Evolutionary conservation across 78 protist species (phyloP).

Genomic region (Diacronema lutheri): DNA sequence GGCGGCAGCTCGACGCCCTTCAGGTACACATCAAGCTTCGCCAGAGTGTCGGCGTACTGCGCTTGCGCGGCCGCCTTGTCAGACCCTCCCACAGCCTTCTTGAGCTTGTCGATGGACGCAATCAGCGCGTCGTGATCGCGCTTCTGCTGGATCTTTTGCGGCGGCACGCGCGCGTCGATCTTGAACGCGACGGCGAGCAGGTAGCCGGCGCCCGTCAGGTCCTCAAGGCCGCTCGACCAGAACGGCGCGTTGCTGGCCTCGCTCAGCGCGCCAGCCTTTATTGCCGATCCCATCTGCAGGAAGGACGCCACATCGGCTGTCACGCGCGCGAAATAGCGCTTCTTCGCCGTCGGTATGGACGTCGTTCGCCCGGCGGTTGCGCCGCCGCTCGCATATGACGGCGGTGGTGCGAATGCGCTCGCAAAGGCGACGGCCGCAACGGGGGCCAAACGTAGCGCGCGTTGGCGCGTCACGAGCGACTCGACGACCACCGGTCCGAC

Average conservation of each 20-base stretch:
- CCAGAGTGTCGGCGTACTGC: background rate
- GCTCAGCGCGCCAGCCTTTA: background rate
- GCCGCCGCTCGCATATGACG: background rate
- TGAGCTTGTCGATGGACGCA: background rate
- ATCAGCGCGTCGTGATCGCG: background rate
- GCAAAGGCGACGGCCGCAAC: too few species aligned
- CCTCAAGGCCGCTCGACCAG: background rate
- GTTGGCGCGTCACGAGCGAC: too few species aligned
- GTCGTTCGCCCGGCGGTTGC: background rate
- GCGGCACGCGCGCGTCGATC: background rate
- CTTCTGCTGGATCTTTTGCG: background rate
- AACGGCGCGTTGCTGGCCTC: too few species aligned
- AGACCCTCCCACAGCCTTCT: background rate
- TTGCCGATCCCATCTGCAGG: background rate
- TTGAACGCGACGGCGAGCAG: constrained; percentile 15
- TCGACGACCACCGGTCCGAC: too few species aligned
- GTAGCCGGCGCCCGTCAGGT: background rate
- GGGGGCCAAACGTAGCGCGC: too few species aligned
- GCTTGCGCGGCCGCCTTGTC: background rate
- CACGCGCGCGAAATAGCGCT: background rate
- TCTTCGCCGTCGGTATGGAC: background rate
- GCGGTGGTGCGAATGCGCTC: too few species aligned
- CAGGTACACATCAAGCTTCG: background rate
- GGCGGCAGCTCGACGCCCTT: background rate
- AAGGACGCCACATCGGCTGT: background rate